phyloP scores from a whole-genome alignment of 495 filamentous ascomycete species.

The Collariella sp. region DNA sequence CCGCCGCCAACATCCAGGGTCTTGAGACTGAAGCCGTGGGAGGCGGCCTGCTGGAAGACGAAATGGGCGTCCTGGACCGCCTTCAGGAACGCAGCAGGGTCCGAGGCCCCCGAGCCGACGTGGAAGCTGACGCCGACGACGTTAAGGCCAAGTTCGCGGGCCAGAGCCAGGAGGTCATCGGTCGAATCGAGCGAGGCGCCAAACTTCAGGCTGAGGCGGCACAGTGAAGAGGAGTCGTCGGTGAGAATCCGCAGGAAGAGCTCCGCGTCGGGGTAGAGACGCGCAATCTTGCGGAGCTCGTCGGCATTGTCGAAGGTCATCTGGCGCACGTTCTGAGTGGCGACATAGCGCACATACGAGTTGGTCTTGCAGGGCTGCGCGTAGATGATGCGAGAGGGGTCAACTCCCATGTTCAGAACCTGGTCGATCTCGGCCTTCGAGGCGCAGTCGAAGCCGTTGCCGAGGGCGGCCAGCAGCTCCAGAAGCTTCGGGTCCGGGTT shows the following conservation, averaged over 20 bases:
- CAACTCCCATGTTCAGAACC: slow-evolving; percentile 73
- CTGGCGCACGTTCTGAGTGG: slow-evolving; percentile 77
- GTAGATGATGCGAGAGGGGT: slow-evolving; percentile 92
- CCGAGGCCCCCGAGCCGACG: slow-evolving; percentile 89
- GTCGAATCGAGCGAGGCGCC: slow-evolving; percentile 81
- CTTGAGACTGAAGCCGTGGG: slow-evolving; percentile 69
- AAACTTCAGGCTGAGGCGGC: slow-evolving; percentile 93
- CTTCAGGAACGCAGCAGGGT: slow-evolving; percentile 78
- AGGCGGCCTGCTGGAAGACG: slow-evolving; percentile 81
- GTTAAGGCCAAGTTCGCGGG: slow-evolving; percentile 82
- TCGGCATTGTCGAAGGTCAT: slow-evolving; percentile 99
- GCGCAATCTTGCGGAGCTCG: slow-evolving; percentile 95
- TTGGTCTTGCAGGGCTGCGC: slow-evolving; percentile 99
- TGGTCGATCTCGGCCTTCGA: slow-evolving; percentile 95
- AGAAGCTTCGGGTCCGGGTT: slow-evolving; percentile 90
- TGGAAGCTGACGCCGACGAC: slow-evolving; percentile 97
- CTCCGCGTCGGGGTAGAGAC: slow-evolving; percentile 78
- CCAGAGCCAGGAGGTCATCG: slow-evolving; percentile 66
- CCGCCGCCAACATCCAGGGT: slow-evolving; percentile 93
- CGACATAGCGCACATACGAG: slow-evolving; percentile 87
- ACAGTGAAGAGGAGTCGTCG: slow-evolving; percentile 89
- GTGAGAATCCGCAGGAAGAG: slow-evolving; percentile 90
- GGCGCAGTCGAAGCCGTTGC: slow-evolving; percentile 96
- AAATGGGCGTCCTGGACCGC: slow-evolving; percentile 79
- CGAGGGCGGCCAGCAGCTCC: slow-evolving; percentile 74